A percentile compares a stretch with the other conserved stretches of the same genome.
These are phyloP conservation scores for Fibroporia radiculosa DNA, from an alignment of 768 basidiomycete species.

Conservation along the genomic window DNA sequence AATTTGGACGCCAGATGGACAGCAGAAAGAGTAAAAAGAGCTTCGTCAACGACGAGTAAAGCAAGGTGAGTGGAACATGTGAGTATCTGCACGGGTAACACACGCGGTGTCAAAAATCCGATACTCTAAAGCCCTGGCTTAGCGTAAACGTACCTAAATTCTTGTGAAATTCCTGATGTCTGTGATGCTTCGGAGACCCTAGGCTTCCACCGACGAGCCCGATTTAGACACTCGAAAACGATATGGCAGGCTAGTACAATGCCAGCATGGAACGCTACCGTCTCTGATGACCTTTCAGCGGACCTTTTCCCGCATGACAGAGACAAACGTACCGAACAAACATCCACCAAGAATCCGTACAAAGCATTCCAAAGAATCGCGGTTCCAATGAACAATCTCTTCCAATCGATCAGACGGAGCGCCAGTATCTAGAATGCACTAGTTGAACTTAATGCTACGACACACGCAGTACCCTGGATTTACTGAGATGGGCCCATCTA, in stretches of 20 bases:
- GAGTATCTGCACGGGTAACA: constrained; percentile 41
- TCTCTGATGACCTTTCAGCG: constrained; percentile 40
- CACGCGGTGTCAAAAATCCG: not conserved
- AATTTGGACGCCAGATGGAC: constrained; percentile 63
- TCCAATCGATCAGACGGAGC: constrained; percentile 7
- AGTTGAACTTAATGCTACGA: not conserved
- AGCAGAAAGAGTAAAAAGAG: constrained; percentile 77
- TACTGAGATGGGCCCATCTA: constrained; percentile 68
- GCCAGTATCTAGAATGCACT: constrained; percentile 5
- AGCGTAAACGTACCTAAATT: constrained; percentile 44
- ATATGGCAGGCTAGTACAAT: constrained; percentile 51
- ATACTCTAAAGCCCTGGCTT: not conserved
- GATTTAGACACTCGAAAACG: constrained; percentile 33
- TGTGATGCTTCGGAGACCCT: constrained; percentile 8
- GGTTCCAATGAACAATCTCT: constrained; percentile 36
- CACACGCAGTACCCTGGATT: no score
- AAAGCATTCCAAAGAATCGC: constrained; percentile 41
- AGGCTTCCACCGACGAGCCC: constrained; percentile 5
- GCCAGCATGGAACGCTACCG: constrained; percentile 64
- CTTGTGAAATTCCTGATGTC: constrained; percentile 45
- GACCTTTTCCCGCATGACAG: not conserved
- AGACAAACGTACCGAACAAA: constrained; percentile 35
- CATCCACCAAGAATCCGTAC: constrained; percentile 59
- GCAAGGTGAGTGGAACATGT: constrained; percentile 67
- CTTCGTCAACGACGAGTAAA: constrained; percentile 82